Evolutionary conservation across 768 basidiomycete genomes (phyloP).

Genomic region (Thelephora ganbajun): DNA sequence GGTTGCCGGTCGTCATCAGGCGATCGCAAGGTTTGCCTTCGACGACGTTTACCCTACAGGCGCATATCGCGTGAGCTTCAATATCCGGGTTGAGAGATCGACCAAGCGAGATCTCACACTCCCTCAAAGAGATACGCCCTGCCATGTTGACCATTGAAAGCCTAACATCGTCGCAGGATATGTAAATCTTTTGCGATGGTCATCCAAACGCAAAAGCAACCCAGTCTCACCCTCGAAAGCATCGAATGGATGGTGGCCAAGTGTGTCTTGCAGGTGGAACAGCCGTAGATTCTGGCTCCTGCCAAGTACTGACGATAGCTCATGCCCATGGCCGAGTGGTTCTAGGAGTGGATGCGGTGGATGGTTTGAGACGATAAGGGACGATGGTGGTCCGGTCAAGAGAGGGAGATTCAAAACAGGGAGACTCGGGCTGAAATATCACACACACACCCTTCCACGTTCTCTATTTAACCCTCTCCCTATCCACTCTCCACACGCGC

Average conservation of each 20-base stretch:
- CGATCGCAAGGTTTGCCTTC: conserved; percentile 86
- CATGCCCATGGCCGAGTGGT: conserved; percentile 56
- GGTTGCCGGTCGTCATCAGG: conserved; percentile 93
- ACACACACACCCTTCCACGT: background rate
- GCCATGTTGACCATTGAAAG: conserved; percentile 95
- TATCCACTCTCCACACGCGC: background rate
- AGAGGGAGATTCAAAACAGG: background rate
- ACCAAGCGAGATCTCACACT: conserved; percentile 47
- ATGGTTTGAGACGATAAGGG: background rate
- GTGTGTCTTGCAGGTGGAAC: conserved; percentile 77
- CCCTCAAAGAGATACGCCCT: conserved; percentile 88
- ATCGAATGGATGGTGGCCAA: conserved; percentile 85
- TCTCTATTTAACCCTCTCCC: background rate
- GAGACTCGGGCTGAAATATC: background rate
- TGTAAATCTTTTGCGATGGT: conserved; percentile 4
- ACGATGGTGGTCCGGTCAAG: background rate
- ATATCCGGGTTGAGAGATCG: background rate
- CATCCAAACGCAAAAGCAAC: conserved; percentile 5
- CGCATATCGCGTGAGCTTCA: conserved; percentile 2
- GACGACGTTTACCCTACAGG: conserved; percentile 74
- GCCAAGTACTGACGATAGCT: conserved; percentile 78
- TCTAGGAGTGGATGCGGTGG: conserved; percentile 3
- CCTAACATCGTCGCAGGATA: conserved; percentile 32
- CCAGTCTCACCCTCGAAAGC: conserved; percentile 66
- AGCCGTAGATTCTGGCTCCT: conserved; percentile 80